Base-by-base conservation (phyloP, 2,329 filamentous ascomycete species). In the Juglanconis juglandina region DNA sequence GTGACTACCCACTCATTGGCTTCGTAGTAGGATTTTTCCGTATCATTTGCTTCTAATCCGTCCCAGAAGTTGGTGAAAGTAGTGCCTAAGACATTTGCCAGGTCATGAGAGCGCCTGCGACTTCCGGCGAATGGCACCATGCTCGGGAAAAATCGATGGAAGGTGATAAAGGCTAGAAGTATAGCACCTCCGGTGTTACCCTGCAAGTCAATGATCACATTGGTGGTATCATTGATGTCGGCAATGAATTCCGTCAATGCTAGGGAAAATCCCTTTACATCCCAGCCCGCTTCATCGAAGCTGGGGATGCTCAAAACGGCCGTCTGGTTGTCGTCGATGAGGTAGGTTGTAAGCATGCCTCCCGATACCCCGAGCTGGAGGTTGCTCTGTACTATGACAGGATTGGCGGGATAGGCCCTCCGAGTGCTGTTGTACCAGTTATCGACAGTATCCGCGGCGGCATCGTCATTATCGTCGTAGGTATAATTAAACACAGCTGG, bases 221-320 rank as follows among this genome's bases (percentile, higher is more conserved):
- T 55, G 2, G 35, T 35, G 3, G 30, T 17, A 24, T 13, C 33
- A 11, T 44, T 44, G 53, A 24, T 55, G 39, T 44, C 24, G 32
- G 30, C 35, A 32, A 47, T 46, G 41, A 55, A 55, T n/a, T 55
- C 30, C 30, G 44, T n/a, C 11, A 55, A 37, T 14, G 42, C 30
- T 8, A 11, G 6, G 7, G 44, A 32, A 17, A 41, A 37, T 2
- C 39, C 35, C 14, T 9, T 14, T 2, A 55, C 39, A 13, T 64
- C 68, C 5, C 67, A 66, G 2, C 60, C 67, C 41, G 61, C 65
- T 52, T 69, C 67, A 6, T 70, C 62, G 51, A 78, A 78, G 54
- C 63, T 72, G 1, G 75, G 75, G 41, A 77, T 73, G 52, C 73
- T 76, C 9, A 79, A 65, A 1, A 79, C 72, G 5, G 70, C 72